phyloP scores from a whole-genome alignment of 2,329 filamentous ascomycete species.

The Ploettnerulaceae sp. region DNA sequence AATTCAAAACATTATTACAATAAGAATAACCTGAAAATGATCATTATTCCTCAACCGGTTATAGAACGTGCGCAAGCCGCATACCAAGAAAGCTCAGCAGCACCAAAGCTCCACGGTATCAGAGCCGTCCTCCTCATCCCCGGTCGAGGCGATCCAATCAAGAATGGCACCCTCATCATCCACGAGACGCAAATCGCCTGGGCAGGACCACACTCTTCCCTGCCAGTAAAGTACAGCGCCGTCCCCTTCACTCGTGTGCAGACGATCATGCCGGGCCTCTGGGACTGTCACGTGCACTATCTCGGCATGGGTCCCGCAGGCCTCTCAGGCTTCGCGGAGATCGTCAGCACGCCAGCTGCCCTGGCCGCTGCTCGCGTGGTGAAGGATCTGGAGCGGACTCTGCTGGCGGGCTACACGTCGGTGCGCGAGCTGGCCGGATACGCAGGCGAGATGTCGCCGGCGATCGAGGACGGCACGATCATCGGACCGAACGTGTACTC shows the following conservation, averaged over 20 bases:
- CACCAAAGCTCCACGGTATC: slow-evolving; percentile 12
- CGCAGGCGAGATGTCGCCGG: slow-evolving; percentile 40
- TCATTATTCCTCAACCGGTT: background rate
- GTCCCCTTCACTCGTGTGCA: slow-evolving; percentile 36
- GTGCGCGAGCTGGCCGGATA: slow-evolving; percentile 46
- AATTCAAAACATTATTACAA: background rate
- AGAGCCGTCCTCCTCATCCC: slow-evolving; percentile 40
- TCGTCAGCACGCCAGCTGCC: slow-evolving; percentile 21
- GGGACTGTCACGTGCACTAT: slow-evolving; percentile 49
- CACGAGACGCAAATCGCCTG: slow-evolving; percentile 38
- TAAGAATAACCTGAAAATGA: background rate
- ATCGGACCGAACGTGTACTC: slow-evolving; percentile 47
- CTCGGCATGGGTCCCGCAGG: slow-evolving; percentile 35
- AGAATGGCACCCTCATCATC: slow-evolving; percentile 38
- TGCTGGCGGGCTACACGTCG: slow-evolving; percentile 47
- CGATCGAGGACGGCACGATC: slow-evolving; percentile 42
- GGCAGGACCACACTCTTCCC: slow-evolving; percentile 34
- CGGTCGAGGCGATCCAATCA: slow-evolving; percentile 41
- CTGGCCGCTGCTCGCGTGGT: slow-evolving; percentile 40
- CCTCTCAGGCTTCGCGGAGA: slow-evolving; percentile 1
- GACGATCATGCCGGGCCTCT: slow-evolving; percentile 47
- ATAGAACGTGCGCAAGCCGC: background rate
- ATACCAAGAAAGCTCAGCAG: background rate
- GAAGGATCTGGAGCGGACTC: slow-evolving; percentile 38
- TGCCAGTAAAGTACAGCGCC: slow-evolving; percentile 34